Evolutionary conservation across 495 filamentous ascomycete genomes (phyloP).

Genomic region (Rhypophila decipiens): DNA sequence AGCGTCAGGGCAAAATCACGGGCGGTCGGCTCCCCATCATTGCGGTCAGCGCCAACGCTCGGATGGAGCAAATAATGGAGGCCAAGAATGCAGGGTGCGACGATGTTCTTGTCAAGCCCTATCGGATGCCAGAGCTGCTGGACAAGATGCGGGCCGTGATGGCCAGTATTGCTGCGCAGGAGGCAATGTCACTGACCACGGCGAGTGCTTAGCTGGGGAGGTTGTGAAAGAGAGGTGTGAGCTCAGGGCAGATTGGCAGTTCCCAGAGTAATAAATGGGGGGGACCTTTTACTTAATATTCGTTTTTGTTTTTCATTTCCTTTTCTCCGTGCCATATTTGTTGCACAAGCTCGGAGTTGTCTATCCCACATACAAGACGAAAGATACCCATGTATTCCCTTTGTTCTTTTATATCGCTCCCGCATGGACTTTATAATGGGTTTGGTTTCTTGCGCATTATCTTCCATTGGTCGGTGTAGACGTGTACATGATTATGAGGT

Average conservation of each 20-base stretch:
- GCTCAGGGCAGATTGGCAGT: no score
- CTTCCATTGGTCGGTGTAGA: no score
- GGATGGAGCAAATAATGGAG: conserved; percentile 58
- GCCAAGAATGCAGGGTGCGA: conserved; percentile 57
- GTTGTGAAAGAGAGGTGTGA: no score
- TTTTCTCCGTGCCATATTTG: not conserved
- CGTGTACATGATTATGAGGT: no score
- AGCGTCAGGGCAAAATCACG: conserved; percentile 40
- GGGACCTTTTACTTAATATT: no score
- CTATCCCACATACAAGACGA: not conserved
- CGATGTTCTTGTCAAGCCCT: conserved; percentile 41
- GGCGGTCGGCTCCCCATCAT: conserved; percentile 63
- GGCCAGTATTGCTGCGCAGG: conserved; percentile 42
- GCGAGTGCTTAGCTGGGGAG: no score
- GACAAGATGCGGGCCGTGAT: conserved; percentile 44
- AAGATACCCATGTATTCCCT: no score
- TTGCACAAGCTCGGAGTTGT: not conserved
- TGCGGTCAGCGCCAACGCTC: conserved; percentile 71
- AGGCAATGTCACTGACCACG: no score
- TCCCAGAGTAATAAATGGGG: no score
- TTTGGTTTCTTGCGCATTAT: no score
- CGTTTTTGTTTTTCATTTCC: not conserved
- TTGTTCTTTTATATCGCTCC: no score
- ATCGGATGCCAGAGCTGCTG: conserved; percentile 38
- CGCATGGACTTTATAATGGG: no score